A percentile compares a stretch with the other conserved stretches of the same genome.
phyloP scores from a whole-genome alignment of 768 basidiomycete species.

The Mycena polygramma region DNA sequence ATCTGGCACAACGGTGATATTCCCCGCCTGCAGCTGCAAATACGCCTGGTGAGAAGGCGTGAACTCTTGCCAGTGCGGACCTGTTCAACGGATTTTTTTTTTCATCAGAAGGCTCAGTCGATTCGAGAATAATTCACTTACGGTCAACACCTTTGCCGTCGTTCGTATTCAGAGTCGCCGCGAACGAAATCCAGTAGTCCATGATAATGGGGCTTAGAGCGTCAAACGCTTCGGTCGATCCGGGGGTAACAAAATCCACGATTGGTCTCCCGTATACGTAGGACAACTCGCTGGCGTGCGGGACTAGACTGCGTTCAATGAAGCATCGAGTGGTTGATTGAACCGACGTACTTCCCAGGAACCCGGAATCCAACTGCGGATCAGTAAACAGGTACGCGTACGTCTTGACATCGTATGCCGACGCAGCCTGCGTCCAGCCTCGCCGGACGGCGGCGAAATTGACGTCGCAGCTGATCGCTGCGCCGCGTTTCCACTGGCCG shows the following conservation, averaged over 20 bases:
- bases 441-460: constrained; percentile 41
- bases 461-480: constrained; percentile 33
- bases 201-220: constrained; percentile 51
- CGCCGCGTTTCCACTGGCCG: constrained; percentile 51
- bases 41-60: constrained; percentile 27
- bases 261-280: constrained; percentile 45
- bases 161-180: constrained; percentile 55
- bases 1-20: constrained; percentile 34
- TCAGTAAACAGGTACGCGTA: constrained; percentile 55
- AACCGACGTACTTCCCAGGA: constrained; percentile 40
- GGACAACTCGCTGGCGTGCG: constrained; percentile 45
- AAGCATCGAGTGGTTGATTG: too few species aligned
- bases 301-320: constrained; percentile 35
- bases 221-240: constrained; percentile 27
- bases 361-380: constrained; percentile 37
- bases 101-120: too few species aligned
- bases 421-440: constrained; percentile 48
- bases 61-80: constrained; percentile 30
- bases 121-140: background rate
- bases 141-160: constrained; percentile 47
- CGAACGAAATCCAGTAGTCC: constrained; percentile 62
- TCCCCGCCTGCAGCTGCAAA: constrained; percentile 34
- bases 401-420: constrained; percentile 45
- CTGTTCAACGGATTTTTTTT: background rate
- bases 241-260: constrained; percentile 24